Evolutionary conservation across 169 alveolate genomes (phyloP).

Genomic region (Plasmodium cynomolgi): DNA sequence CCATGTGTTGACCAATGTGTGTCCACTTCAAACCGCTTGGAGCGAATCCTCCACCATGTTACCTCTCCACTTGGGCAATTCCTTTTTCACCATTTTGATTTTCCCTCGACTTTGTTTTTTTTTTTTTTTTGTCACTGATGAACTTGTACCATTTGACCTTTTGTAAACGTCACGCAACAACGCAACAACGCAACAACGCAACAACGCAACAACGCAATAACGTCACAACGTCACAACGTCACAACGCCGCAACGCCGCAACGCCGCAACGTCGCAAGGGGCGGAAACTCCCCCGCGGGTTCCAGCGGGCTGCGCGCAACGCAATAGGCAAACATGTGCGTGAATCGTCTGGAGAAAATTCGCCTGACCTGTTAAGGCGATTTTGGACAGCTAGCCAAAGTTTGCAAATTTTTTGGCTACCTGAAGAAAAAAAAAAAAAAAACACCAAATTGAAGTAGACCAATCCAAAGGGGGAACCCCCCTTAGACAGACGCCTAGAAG

Average conservation of each 20-base stretch:
- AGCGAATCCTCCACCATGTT: background rate
- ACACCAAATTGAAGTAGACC: background rate
- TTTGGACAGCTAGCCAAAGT: background rate
- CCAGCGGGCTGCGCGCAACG: background rate
- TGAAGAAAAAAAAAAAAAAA: background rate
- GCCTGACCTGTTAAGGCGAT: constrained; percentile 24
- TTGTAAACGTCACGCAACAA: background rate
- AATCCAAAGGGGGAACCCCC: background rate
- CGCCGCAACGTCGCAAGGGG: background rate
- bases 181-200: background rate
- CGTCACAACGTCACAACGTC: background rate
- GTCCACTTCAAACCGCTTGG: background rate
- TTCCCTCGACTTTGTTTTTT: background rate
- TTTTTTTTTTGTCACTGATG: background rate
- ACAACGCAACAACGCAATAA: too few relatives aligned
- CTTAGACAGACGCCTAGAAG: background rate
- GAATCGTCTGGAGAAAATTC: background rate
- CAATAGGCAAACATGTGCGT: background rate
- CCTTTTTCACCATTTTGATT: background rate
- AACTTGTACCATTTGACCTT: background rate
- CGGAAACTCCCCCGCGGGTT: background rate
- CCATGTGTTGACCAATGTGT: background rate
- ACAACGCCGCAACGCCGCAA: background rate
- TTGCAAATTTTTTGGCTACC: background rate
- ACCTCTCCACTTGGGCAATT: background rate